Percentiles rank a stretch among this genome's conserved stretches.
These are phyloP conservation scores for Hypoxylon sp. DNA, from an alignment of 2,329 filamentous ascomycete genomes.

Conservation along the genomic window DNA sequence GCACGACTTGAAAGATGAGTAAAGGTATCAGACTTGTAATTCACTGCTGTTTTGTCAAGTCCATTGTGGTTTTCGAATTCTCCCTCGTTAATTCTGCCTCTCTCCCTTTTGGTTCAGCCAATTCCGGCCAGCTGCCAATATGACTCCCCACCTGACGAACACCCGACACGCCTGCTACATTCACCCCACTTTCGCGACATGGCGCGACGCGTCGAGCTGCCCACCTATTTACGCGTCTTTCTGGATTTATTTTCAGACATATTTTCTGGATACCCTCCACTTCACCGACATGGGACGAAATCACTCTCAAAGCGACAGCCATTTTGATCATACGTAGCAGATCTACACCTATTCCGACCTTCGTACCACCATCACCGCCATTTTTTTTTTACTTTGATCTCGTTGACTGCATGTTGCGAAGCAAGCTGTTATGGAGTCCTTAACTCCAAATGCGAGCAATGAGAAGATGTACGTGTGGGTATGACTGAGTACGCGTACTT, in stretches of 20 bases:
- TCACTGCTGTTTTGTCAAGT: not conserved
- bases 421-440: slow-evolving; percentile 10
- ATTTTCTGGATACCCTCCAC: not conserved
- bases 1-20: slow-evolving; percentile 8
- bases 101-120: not conserved
- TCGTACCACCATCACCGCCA: not conserved
- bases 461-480: slow-evolving; percentile 10
- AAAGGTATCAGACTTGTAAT: not conserved
- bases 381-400: not conserved
- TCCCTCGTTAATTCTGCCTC: not conserved
- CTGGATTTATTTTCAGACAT: not conserved
- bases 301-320: not conserved
- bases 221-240: slow-evolving; percentile 29
- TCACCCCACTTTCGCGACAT: slow-evolving; percentile 35
- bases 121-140: slow-evolving; percentile 10
- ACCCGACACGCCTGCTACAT: not conserved
- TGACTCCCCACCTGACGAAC: slow-evolving; percentile 9
- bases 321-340: no score
- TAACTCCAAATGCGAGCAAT: not conserved
- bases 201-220: slow-evolving; percentile 33
- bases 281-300: not conserved
- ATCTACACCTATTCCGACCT: not conserved
- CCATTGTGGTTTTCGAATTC: not conserved
- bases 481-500: no score
- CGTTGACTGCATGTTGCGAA: not conserved